Evolutionary conservation across 176 grass and related monocot species (phyloP), one percentile per base, ranked within the genome.

Genomic region (Oryza rufipogon): DNA sequence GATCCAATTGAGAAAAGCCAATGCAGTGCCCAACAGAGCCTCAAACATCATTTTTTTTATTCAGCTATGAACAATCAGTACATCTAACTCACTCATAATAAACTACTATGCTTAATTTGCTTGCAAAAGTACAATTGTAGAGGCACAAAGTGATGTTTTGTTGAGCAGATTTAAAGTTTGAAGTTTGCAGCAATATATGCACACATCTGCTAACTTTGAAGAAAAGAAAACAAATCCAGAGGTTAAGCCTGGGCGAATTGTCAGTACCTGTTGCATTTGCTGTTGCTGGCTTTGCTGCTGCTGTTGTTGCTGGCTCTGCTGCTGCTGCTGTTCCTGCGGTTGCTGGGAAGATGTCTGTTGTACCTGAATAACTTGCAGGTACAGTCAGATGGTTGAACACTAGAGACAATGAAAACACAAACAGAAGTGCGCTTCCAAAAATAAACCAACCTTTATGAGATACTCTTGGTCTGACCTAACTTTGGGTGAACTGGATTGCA

Each of bases 401-500:
- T 33, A 47, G 25, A 79, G 22, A 65, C n/a, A 67, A 71, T 83
- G 13, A 34, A 78, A 73, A 30, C 11, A 66, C 17, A 69, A 2
- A 83, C 9, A 25, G 54, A 81, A 71, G 71, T 15, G 47, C 9
- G 68, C 70, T 79, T 83, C 26, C 51, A 81, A 46, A 46, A 92
- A 78, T 60, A 87, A 88, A 71, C 85, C 9, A 73, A 98, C 91
- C 87, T 96, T 92, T 86, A 94, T 89, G 28, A 97, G 86, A 87
- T 91, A 94, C 47, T 96, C 90, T 87, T 96, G 91, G 56, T 92
- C 91, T 81, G 85, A 45, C 54, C 91, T 86, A 32, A 96, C 76
- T 86, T 96, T 99, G 34, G 93, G 93, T 65, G 93, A 95, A 80
- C 76, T 95, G 66, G 88, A 92, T 80, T 95, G 93, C 64, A 92